Evolutionary conservation across 306 rosid species (phyloP), one percentile per base, ranked within the genome.

Genomic region (Dicorynia guianensis): DNA sequence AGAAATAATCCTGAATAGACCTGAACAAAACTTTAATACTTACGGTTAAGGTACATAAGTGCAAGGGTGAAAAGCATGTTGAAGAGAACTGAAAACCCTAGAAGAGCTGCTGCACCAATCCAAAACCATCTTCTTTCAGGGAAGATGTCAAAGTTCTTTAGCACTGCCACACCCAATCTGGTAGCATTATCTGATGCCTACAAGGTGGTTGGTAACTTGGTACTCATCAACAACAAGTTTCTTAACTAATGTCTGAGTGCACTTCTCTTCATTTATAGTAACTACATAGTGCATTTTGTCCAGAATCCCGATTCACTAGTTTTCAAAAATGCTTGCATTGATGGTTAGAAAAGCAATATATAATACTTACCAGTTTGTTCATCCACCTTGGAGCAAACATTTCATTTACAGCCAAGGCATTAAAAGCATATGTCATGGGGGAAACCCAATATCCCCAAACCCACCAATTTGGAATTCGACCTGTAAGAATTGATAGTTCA

Each of bases 361-460:
- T 25, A 25, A 25, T 52, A 38, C 82, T 70, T 86, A 95, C 98
- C 77, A 0, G 7, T 74, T 83, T 72, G 85, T 87, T 82, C 93
- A 79, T 88, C 99, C 99, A 95, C 70, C 99, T 90, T 9, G 99
- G 99, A 71, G 99, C 88, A 67, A 46, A 71, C 93, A 95, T 75
- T 90, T 95, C 99, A 46, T 92, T 95, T 67, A 89, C 93, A 53
- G 89, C 4, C 40, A 95, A 43, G 46, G 97, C 88, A 80, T 95
- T 89, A 84, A 81, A 95, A 42, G 86, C 96, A 74, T 95, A 92
- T 8, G 91, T 15, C 82, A 95, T n/a, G 47, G 99, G 99, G 40
- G 99, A 95, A 68, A 86, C 61, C 99, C 99, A 95, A 56, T 87
- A 92, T 38, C 84, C 97, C 99, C 99, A 95, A 11, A 71, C 33